These are phyloP conservation scores for Tylopilus felleus DNA, from an alignment of 768 basidiomycete species.

Conservation along the genomic window DNA sequence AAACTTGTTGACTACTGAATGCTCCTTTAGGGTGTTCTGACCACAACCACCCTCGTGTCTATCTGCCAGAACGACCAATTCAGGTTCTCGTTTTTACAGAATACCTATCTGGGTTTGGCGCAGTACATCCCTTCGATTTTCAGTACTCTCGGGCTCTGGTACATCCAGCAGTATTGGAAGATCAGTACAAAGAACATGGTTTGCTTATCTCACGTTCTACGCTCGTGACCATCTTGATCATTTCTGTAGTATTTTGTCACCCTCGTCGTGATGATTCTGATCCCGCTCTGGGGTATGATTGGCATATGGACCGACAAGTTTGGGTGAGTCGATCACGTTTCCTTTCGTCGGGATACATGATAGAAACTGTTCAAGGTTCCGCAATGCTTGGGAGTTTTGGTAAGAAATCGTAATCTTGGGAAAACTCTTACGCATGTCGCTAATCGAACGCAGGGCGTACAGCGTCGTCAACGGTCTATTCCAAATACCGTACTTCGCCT, in stretches of 20 bases:
- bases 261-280: conserved; percentile 70
- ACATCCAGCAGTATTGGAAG: conserved; percentile 76
- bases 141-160: conserved; percentile 78
- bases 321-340: conserved; percentile 45
- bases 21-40: conserved; percentile 63
- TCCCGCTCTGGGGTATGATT: conserved; percentile 84
- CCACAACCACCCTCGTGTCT: conserved; percentile 67
- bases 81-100: conserved; percentile 75
- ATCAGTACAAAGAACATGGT: conserved; percentile 82
- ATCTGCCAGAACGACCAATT: conserved; percentile 84
- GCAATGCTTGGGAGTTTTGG: conserved; percentile 89
- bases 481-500: conserved; percentile 86
- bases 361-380: conserved; percentile 47
- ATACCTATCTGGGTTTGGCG: conserved; percentile 71
- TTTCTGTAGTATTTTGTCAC: conserved; percentile 65
- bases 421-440: not conserved
- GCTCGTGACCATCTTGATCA: not conserved
- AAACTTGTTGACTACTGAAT: not conserved
- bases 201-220: conserved; percentile 2
- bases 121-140: conserved; percentile 74
- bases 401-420: conserved; percentile 30
- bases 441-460: conserved; percentile 53
- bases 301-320: conserved; percentile 77
- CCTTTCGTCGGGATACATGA: conserved; percentile 3
- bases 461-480: conserved; percentile 78